phyloP scores from a whole-genome alignment of 2,329 filamentous ascomycete genomes.

The Ophiostoma quercus region DNA sequence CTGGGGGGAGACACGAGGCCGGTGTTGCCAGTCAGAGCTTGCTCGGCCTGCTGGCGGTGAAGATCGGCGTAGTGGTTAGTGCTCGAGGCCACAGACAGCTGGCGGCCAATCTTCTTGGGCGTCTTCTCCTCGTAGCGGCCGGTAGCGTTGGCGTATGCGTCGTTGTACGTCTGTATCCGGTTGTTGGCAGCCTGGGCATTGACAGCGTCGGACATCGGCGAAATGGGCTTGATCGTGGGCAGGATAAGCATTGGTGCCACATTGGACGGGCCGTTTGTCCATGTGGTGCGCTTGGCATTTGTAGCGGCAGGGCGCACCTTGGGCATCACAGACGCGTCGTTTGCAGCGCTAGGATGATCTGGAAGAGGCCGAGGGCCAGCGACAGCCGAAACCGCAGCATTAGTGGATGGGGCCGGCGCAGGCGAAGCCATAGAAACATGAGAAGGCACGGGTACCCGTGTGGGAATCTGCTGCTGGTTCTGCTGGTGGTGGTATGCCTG shows the following conservation, averaged over 20 bases:
- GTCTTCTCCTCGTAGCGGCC: slow-evolving; percentile 56
- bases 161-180: slow-evolving; percentile 51
- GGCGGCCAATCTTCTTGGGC: slow-evolving; percentile 87
- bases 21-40: slow-evolving; percentile 76
- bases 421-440: slow-evolving; percentile 18
- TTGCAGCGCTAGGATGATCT: slow-evolving; percentile 30
- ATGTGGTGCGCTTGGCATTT: slow-evolving; percentile 80
- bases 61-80: slow-evolving; percentile 89
- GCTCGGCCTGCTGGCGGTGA: slow-evolving; percentile 85
- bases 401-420: not conserved
- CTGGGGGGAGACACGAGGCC: slow-evolving; percentile 70
- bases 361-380: slow-evolving; percentile 30
- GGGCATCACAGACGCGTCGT: slow-evolving; percentile 36
- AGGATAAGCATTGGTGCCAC: slow-evolving; percentile 91
- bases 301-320: slow-evolving; percentile 44
- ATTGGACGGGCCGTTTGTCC: slow-evolving; percentile 77
- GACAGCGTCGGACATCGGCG: slow-evolving; percentile 89
- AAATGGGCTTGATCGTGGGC: slow-evolving; percentile 89
- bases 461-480: slow-evolving; percentile 16
- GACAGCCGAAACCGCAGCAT: not conserved
- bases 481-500: slow-evolving; percentile 10
- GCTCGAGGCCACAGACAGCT: slow-evolving; percentile 85
- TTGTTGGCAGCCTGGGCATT: slow-evolving; percentile 82
- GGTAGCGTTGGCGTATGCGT: slow-evolving; percentile 42
- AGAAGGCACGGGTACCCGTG: slow-evolving; percentile 18